Base-by-base conservation (phyloP, 495 filamentous ascomycete species). In the Penicillium salamii region DNA sequence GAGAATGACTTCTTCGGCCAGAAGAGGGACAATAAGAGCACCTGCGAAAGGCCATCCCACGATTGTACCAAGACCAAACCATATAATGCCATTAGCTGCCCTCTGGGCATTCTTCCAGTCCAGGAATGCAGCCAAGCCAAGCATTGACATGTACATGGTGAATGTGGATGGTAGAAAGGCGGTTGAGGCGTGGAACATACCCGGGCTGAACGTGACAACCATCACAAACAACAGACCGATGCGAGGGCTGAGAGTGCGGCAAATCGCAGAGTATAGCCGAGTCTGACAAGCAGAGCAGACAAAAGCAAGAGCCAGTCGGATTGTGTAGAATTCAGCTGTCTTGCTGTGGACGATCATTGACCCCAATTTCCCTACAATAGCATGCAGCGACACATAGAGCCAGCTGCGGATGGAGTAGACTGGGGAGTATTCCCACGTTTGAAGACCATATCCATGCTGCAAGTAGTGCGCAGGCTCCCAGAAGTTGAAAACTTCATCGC, bases 341-440 rank as follows among this genome's bases (percentile, higher is more conserved):
- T 91, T 81, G 39, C 45, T 68, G 17, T 57, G 55, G 42, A 87
- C 79, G 3, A 90, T 58, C 9, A 89, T 55, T 7, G 85, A 80
- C 14, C 82, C 76, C 7, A 87, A 39, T 50, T 82, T 87, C 9
- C 82, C 84, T 36, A 87, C 66, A 32, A 85, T 57, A 38, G 90
- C 88, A 71, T 99, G 92, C 7, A 97, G 66, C n/a, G 76, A 83
- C 20, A 95, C 74, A 63, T 99, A 99, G 24, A 89, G 78, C 95
- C 95, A 99, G 71, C 90, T 96, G 46, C 95, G 86, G 58, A 99
- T 96, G 24, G 89, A 89, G 66, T 89, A 97, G 39, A 91, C 86
- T 1, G 95, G 95, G 0, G 92, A 96, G 69, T 97, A 99, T 66
- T 99, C 95, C 95, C 95, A 99, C 13, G 95, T 99, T 70, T 99